Base-by-base conservation (phyloP, 306 rosid species). In the Malus sieversii region DNA sequence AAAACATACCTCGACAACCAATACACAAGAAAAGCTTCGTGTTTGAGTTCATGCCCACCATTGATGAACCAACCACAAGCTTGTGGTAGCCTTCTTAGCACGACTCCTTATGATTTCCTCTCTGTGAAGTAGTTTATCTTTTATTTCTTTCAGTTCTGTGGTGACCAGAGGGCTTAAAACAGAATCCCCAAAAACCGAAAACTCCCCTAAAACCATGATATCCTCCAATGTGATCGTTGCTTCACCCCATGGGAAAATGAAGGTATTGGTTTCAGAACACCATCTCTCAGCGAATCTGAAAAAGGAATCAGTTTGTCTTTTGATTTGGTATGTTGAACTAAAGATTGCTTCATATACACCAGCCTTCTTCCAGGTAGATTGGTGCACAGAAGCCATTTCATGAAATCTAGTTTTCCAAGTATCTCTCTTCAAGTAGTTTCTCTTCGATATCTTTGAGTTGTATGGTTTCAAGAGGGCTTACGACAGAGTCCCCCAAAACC, bases 1-100 rank as follows among this genome's bases (percentile, higher is more conserved):
- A 76, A 25, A 88, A 30, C 85, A 76, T 79, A 81, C 53, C 65
- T 22, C 2, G 90, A 82, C 42, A 87, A 78, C 96, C 89, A 87
- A 35, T 81, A 29, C 22, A 42, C 78, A n/a, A 90, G 83, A 60
- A 60, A 84, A 11, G 87, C 89, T 76, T 82, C 87, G 52, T 87
- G 96, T 77, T 90, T 89, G 45, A 90, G n/a, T 18, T 86, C 85
- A 3, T 72, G 81, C 9, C 80, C 85, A 51, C 76, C 81, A 20
- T 78, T 15, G 46, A 75, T 51, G 59, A 87, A 81, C 29, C 42
- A 82, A 60, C 90, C 90, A 86, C 3, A 10, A 9, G 13, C 1
- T 16, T 44, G 12, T 5, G 18, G 13, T 16, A 45, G 14, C 19
- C 4, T 16, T 30, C 3, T 0, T 48, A 8, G 2, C 25, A 2